Percentiles rank a stretch among this genome's conserved stretches.
Evolutionary conservation across 2,329 filamentous ascomycete species (phyloP).

Genomic region (Monosporascus sp.): DNA sequence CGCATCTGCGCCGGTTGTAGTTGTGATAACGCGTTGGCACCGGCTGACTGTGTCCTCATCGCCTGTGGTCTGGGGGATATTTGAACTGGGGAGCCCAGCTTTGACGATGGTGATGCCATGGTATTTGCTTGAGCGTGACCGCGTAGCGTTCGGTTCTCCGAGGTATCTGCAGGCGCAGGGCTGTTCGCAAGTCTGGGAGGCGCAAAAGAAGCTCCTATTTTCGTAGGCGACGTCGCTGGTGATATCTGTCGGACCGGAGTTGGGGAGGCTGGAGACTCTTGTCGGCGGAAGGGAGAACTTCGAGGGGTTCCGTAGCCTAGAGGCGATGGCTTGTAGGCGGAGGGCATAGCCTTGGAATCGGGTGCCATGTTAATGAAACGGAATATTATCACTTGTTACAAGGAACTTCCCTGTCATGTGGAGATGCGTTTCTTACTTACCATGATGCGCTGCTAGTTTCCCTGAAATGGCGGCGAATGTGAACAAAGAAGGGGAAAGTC

Average conservation of each 20-base stretch:
- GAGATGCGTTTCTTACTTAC: too few species aligned
- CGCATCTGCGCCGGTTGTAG: conserved; percentile 79
- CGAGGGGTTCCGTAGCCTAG: conserved; percentile 67
- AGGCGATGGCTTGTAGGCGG: conserved; percentile 65
- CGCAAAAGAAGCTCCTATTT: conserved; percentile 37
- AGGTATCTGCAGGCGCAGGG: conserved; percentile 33
- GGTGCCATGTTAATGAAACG: conserved; percentile 1
- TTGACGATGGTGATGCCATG: conserved; percentile 13
- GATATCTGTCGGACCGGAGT: conserved; percentile 61
- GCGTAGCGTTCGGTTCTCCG: conserved; percentile 27
- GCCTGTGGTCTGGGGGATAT: conserved; percentile 27
- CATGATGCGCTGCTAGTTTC: too few species aligned
- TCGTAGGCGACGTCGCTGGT: conserved; percentile 57
- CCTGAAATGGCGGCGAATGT: too few species aligned
- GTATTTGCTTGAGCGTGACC: conserved; percentile 9
- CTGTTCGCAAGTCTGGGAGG: conserved; percentile 39
- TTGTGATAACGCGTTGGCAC: conserved; percentile 58
- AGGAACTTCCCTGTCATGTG: too few species aligned
- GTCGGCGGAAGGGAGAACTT: conserved; percentile 59
- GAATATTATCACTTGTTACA: too few species aligned
- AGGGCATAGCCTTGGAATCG: conserved; percentile 45
- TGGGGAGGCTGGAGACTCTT: conserved; percentile 61
- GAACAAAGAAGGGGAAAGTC: too few species aligned
- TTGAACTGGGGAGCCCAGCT: conserved; percentile 30
- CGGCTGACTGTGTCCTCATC: conserved; percentile 32